phyloP scores from a whole-genome alignment of 345 rosid genomes.

The Salix arbutifolia region DNA sequence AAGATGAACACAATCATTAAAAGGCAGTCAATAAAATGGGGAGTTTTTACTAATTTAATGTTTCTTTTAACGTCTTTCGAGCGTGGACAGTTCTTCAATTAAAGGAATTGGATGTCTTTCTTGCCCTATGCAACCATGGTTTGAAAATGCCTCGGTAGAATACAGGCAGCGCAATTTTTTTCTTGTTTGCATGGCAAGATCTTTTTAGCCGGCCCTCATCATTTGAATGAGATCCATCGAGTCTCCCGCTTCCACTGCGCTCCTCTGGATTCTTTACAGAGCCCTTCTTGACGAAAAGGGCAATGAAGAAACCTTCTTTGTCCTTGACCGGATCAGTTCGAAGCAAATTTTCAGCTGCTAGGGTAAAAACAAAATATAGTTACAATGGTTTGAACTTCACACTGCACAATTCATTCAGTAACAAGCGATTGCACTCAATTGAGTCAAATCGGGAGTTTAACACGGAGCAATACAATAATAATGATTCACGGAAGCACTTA shows the following conservation, averaged over 20 bases:
- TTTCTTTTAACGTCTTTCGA: too few species aligned
- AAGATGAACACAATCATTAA: too few species aligned
- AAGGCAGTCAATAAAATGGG: too few species aligned
- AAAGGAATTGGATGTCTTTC: too few species aligned
- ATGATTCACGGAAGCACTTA: conserved; percentile 29
- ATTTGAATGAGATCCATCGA: neutral
- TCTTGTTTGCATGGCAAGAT: neutral
- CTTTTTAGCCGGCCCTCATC: neutral
- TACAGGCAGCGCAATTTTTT: neutral
- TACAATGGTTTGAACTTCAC: neutral
- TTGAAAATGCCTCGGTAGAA: neutral
- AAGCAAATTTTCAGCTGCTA: conserved; percentile 42
- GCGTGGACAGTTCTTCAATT: too few species aligned
- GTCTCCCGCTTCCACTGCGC: neutral
- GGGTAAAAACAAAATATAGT: neutral
- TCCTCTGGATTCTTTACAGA: neutral
- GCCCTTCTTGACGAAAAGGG: conserved; percentile 43
- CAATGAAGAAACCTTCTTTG: conserved; percentile 88
- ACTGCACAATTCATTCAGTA: neutral
- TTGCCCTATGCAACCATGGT: neutral
- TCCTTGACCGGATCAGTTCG: conserved; percentile 54
- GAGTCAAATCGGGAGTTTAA: too few species aligned
- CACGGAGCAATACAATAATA: neutral
- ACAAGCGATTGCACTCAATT: neutral
- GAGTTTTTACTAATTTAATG: too few species aligned